phyloP scores from a whole-genome alignment of 148 eudicot species.

The Fagopyrum tataricum region DNA sequence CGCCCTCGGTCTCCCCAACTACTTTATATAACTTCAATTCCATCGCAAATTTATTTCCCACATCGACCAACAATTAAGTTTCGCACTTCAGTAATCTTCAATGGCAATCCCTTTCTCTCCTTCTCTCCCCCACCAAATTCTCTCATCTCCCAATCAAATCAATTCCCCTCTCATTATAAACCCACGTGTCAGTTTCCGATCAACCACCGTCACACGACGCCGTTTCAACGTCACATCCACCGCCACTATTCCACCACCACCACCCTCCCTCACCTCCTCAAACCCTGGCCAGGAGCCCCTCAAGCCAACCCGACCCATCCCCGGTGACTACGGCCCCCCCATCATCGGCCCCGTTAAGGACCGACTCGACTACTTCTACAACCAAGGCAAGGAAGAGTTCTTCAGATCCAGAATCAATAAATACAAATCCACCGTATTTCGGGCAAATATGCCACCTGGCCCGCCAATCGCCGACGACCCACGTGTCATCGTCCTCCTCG shows the following conservation, averaged over 20 bases:
- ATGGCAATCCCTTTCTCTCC: background rate
- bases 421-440: conserved; percentile 63
- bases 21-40: background rate
- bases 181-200: background rate
- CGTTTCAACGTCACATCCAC: conserved; percentile 23
- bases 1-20: background rate
- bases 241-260: conserved; percentile 14
- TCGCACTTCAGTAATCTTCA: background rate
- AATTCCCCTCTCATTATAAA: background rate
- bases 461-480: conserved; percentile 53
- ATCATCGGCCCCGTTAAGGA: conserved; percentile 59
- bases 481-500: conserved; percentile 67
- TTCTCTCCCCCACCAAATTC: background rate
- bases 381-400: conserved; percentile 71
- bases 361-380: conserved; percentile 68
- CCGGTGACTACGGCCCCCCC: conserved; percentile 73
- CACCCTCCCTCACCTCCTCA: conserved; percentile 12
- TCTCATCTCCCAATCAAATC: background rate
- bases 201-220: background rate
- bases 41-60: background rate
- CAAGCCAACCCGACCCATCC: conserved; percentile 33
- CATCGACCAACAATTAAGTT: background rate
- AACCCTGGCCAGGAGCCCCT: conserved; percentile 21
- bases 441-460: conserved; percentile 92
- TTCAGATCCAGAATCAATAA: conserved; percentile 71